A percentile compares a stretch with the other conserved stretches of the same genome.
Evolutionary conservation across 1,284 basidiomycete genomes (phyloP).

Genomic region (Quambalaria eucalypti): DNA sequence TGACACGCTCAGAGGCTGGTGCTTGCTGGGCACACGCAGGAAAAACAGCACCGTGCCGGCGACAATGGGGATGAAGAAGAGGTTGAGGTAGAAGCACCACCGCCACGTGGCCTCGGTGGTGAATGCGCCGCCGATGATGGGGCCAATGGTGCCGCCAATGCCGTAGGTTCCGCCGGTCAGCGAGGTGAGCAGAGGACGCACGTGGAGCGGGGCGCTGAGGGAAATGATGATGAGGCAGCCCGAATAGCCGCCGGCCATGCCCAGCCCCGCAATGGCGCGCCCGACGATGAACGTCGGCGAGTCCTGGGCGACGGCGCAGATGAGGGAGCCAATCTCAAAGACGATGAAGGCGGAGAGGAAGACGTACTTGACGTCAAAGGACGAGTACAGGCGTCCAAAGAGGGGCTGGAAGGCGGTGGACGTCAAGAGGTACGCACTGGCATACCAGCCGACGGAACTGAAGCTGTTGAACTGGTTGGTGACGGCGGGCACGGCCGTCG

Average conservation of each 20-base stretch:
- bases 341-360: conserved; percentile 18
- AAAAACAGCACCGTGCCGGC: conserved; percentile 21
- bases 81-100: conserved; percentile 37
- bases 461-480: conserved; percentile 26
- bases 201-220: conserved; percentile 12
- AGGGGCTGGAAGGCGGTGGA: conserved; percentile 34
- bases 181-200: conserved; percentile 16
- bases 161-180: conserved; percentile 22
- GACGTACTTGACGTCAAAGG: conserved; percentile 28
- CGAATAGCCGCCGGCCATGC: conserved; percentile 28
- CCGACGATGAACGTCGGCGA: conserved; percentile 33
- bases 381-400: conserved; percentile 22
- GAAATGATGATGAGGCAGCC: conserved; percentile 26
- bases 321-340: conserved; percentile 31
- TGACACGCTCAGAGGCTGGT: background rate
- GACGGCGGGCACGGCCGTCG: conserved; percentile 30
- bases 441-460: conserved; percentile 32
- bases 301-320: conserved; percentile 27
- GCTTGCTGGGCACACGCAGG: conserved; percentile 9
- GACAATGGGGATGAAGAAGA: conserved; percentile 18
- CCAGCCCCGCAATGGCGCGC: conserved; percentile 27
- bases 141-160: conserved; percentile 18
- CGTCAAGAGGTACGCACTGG: conserved; percentile 27
- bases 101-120: conserved; percentile 30
- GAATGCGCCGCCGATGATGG: conserved; percentile 24